A percentile compares a stretch with the other conserved stretches of the same genome.
Evolutionary conservation across 257 asterid genomes (phyloP).

Genomic region (Solanum gandarillasii): DNA sequence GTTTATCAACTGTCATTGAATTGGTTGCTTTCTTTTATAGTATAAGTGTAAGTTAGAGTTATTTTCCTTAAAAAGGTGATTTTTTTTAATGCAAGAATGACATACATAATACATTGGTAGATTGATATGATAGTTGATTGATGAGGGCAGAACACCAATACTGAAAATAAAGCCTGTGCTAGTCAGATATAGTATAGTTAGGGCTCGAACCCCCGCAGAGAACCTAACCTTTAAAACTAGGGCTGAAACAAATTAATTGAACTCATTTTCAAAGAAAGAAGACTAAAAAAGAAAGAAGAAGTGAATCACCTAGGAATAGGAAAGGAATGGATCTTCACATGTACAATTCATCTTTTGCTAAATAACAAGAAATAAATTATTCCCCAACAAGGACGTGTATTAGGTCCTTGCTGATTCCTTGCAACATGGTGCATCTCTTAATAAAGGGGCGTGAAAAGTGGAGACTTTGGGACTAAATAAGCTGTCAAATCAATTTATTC

Average conservation of each 20-base stretch:
- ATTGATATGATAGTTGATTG: neutral
- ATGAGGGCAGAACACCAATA: neutral
- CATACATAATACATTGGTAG: neutral
- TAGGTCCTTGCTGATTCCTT: neutral
- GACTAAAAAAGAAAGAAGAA: neutral
- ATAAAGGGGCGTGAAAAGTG: neutral
- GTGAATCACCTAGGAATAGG: neutral
- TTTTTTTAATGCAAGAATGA: neutral
- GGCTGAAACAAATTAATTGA: neutral
- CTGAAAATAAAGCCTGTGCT: neutral
- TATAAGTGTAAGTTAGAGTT: neutral
- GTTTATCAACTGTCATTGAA: neutral
- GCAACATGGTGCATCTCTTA: neutral
- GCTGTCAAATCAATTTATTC: neutral
- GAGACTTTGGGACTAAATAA: neutral
- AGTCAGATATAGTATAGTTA: neutral
- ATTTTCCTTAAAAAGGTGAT: neutral
- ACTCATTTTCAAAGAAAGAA: neutral
- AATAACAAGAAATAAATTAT: neutral
- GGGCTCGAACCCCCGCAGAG: neutral
- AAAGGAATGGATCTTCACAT: neutral
- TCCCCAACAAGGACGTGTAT: neutral
- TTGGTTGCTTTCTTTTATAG: neutral
- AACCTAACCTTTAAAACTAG: neutral
- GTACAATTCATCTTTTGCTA: neutral